phyloP scores from a whole-genome alignment of 306 rosid species.

The Medicago arabica region DNA sequence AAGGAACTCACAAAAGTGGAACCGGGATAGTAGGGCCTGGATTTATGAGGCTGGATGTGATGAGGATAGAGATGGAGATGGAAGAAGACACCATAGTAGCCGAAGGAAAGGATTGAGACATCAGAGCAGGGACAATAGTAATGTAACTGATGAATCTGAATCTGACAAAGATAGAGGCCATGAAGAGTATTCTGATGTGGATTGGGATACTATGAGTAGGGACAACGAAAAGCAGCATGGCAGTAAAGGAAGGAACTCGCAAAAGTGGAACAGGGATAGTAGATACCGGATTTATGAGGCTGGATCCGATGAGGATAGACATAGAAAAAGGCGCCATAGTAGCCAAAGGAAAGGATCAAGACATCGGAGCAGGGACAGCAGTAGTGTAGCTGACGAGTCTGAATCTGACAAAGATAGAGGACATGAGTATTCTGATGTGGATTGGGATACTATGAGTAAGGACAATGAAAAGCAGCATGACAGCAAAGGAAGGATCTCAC shows the following conservation, averaged over 20 bases:
- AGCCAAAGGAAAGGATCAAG: constrained; percentile 46
- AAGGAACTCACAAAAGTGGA: constrained; percentile 49
- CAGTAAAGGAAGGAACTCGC: constrained; percentile 50
- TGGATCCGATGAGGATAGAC: constrained; percentile 36
- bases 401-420: constrained; percentile 40
- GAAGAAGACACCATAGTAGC: constrained; percentile 26
- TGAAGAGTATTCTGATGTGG: constrained; percentile 52
- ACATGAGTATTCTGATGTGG: constrained; percentile 53
- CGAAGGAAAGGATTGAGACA: constrained; percentile 49
- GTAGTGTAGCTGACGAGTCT: constrained; percentile 34
- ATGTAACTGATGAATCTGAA: constrained; percentile 41
- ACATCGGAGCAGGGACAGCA: constrained; percentile 16
- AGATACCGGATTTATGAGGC: constrained; percentile 37
- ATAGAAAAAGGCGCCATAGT: constrained; percentile 34
- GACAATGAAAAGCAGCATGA: constrained; percentile 34
- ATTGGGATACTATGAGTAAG: constrained; percentile 37
- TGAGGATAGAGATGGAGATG: constrained; percentile 27
- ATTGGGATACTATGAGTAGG: constrained; percentile 35
- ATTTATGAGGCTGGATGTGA: constrained; percentile 43
- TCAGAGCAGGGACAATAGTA: constrained; percentile 17
- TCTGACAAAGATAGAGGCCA: constrained; percentile 38
- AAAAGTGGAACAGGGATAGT: constrained; percentile 34
- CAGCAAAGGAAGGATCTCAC: constrained; percentile 50
- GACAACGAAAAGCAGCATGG: constrained; percentile 35
- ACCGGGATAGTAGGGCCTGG: constrained; percentile 30